Evolutionary conservation across 257 asterid species (phyloP).

Genomic region (Plantago major): DNA sequence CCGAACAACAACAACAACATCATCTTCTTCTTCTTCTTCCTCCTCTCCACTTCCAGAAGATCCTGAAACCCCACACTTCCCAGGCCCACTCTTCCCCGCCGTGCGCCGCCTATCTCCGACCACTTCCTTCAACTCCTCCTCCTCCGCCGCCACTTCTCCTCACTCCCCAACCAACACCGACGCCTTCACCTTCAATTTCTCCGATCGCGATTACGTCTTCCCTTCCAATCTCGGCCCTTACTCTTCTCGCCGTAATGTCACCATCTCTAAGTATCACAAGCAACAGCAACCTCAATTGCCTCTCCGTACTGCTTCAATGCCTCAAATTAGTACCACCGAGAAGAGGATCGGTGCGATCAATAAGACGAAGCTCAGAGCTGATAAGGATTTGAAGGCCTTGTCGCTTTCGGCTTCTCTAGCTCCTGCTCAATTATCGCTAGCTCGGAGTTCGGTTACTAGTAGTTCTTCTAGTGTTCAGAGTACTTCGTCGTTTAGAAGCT

Average conservation of each 20-base stretch:
- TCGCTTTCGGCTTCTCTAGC: slow-evolving; percentile 46
- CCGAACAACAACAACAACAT: slow-evolving; percentile 27
- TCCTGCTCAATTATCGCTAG: slow-evolving; percentile 29
- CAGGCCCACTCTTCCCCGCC: slow-evolving; percentile 54
- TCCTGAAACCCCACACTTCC: slow-evolving; percentile 37
- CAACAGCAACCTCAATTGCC: slow-evolving; percentile 34
- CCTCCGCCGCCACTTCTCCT: not conserved
- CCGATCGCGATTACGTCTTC: slow-evolving; percentile 85
- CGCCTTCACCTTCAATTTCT: slow-evolving; percentile 47
- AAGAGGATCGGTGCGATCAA: slow-evolving; percentile 2
- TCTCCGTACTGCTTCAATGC: slow-evolving; percentile 45
- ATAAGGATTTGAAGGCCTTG: slow-evolving; percentile 54
- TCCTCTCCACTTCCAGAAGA: slow-evolving; percentile 5
- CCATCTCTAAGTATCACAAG: slow-evolving; percentile 37
- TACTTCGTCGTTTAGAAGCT: slow-evolving; percentile 20
- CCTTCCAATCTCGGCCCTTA: slow-evolving; percentile 89
- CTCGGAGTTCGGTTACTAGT: slow-evolving; percentile 20
- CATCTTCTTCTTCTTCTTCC: too few species aligned
- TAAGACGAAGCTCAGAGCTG: slow-evolving; percentile 58
- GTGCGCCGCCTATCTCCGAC: slow-evolving; percentile 54
- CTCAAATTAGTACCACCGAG: slow-evolving; percentile 24
- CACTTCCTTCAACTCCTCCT: slow-evolving; percentile 24
- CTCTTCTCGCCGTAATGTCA: slow-evolving; percentile 65
- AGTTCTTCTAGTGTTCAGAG: slow-evolving; percentile 27
- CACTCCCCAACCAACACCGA: slow-evolving; percentile 24